Conservation (phyloP, 2,329 filamentous ascomycete genomes). For the Didymella keratinophila region DNA sequence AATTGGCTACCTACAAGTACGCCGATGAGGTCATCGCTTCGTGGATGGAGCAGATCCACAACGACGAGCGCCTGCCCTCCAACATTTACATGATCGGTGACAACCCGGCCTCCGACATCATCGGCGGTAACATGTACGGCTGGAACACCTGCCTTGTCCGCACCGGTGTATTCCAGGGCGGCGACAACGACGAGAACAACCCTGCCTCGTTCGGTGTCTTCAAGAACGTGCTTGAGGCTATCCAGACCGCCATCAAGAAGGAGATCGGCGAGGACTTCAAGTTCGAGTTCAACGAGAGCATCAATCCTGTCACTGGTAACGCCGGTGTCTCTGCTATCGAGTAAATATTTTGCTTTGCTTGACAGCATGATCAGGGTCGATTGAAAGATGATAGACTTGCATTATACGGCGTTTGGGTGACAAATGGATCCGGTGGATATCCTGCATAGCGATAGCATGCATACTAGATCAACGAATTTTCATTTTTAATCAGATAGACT, state of each 20-base stretch:
- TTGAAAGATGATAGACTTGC: background rate
- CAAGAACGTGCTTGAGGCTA: conserved; percentile 74
- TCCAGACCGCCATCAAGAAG: conserved; percentile 71
- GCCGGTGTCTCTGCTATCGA: conserved; percentile 64
- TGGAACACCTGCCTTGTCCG: conserved; percentile 83
- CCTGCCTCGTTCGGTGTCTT: conserved; percentile 81
- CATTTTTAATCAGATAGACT: conserved; percentile 5
- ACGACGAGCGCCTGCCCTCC: conserved; percentile 71
- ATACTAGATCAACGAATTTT: conserved; percentile 25
- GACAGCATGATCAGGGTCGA: conserved; percentile 1
- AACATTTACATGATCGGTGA: conserved; percentile 82
- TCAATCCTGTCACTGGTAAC: conserved; percentile 71
- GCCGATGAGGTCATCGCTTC: conserved; percentile 75
- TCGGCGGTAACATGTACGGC: conserved; percentile 80
- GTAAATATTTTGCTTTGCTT: conserved; percentile 44
- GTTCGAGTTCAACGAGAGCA: conserved; percentile 74
- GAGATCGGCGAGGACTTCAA: conserved; percentile 77
- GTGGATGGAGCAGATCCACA: conserved; percentile 80
- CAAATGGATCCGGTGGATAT: conserved; percentile 22
- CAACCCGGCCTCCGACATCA: conserved; percentile 76
- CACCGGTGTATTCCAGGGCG: conserved; percentile 80
- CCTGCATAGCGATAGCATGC: conserved; percentile 23
- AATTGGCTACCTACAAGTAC: conserved; percentile 79
- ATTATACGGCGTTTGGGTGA: conserved; percentile 20
- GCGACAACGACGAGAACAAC: conserved; percentile 77